Evolutionary conservation across 2,329 filamentous ascomycete species (phyloP).

Genomic region (Colletotrichum salicis): DNA sequence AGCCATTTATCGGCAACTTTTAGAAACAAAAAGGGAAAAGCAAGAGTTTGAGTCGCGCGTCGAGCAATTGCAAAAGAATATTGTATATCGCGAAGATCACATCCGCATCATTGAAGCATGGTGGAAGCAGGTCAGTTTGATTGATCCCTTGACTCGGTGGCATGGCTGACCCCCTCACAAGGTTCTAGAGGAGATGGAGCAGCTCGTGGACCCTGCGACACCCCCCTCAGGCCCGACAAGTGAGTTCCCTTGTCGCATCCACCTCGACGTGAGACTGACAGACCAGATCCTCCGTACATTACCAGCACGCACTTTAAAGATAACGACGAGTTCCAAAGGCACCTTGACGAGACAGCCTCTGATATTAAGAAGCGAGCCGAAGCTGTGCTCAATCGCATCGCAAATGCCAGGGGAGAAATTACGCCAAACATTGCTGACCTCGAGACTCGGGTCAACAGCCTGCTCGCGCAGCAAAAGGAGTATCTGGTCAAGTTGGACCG

Average conservation of each 20-base stretch:
- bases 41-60: slow-evolving; percentile 82
- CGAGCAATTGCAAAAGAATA: slow-evolving; percentile 81
- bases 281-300: slow-evolving; percentile 63
- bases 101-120: slow-evolving; percentile 89
- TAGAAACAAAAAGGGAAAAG: slow-evolving; percentile 95
- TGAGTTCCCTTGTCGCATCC: slow-evolving; percentile 13
- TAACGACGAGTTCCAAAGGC: slow-evolving; percentile 79
- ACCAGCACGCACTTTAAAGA: slow-evolving; percentile 72
- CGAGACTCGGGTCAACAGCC: slow-evolving; percentile 77
- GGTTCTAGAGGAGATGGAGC: slow-evolving; percentile 72
- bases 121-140: slow-evolving; percentile 83
- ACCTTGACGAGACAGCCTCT: slow-evolving; percentile 80
- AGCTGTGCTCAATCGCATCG: slow-evolving; percentile 70
- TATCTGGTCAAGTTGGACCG: slow-evolving; percentile 81
- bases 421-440: slow-evolving; percentile 77
- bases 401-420: slow-evolving; percentile 61
- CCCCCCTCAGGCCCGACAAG: slow-evolving; percentile 39
- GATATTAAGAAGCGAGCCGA: slow-evolving; percentile 81
- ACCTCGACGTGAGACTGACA: slow-evolving; percentile 40
- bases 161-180: slow-evolving; percentile 47
- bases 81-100: slow-evolving; percentile 90
- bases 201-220: slow-evolving; percentile 64
- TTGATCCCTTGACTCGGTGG: slow-evolving; percentile 27
- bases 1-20: slow-evolving; percentile 96
- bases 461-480: slow-evolving; percentile 85